These are phyloP conservation scores for Cercospora beticola DNA, from an alignment of 2,329 filamentous ascomycete species.

Conservation along the genomic window DNA sequence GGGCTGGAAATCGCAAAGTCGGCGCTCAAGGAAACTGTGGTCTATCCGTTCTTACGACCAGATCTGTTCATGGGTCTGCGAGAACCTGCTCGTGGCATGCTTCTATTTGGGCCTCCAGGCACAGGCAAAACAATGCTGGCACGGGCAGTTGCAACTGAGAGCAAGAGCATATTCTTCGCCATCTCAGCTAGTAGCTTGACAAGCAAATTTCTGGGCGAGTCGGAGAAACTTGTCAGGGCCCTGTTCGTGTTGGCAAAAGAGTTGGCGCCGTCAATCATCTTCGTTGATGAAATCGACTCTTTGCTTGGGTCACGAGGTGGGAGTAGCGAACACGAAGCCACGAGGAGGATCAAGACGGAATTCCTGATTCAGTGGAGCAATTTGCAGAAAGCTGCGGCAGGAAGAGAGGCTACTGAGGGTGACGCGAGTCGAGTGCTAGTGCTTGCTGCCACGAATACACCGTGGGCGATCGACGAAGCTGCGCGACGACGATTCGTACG, in stretches of 20 bases:
- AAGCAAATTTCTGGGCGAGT: slow-evolving; percentile 93
- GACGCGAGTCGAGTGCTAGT: slow-evolving; percentile 89
- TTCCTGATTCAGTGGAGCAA: slow-evolving; percentile 98
- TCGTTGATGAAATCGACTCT: slow-evolving; percentile 97
- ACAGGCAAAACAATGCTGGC: slow-evolving; percentile 99
- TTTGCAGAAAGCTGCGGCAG: slow-evolving; percentile 85
- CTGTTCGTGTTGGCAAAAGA: slow-evolving; percentile 86
- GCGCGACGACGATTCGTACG: slow-evolving; percentile 86
- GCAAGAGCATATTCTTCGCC: slow-evolving; percentile 91
- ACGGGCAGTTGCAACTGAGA: slow-evolving; percentile 90
- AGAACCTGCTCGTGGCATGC: slow-evolving; percentile 90
- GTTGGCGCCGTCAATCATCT: slow-evolving; percentile 92
- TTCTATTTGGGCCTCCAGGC: slow-evolving; percentile 94
- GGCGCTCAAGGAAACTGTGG: slow-evolving; percentile 89
- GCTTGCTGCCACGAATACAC: slow-evolving; percentile 90
- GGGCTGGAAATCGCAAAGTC: slow-evolving; percentile 88
- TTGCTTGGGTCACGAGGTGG: slow-evolving; percentile 80
- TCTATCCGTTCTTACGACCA: slow-evolving; percentile 92
- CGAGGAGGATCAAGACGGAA: slow-evolving; percentile 91
- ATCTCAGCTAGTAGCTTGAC: slow-evolving; percentile 93
- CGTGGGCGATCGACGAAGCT: slow-evolving; percentile 97
- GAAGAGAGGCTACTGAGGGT: slow-evolving; percentile 68
- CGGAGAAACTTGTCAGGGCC: slow-evolving; percentile 91
- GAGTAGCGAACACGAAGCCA: slow-evolving; percentile 87
- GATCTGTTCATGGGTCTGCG: slow-evolving; percentile 94